Conservation (phyloP, 2,329 filamentous ascomycete species). For the Claviceps fusiformis region DNA sequence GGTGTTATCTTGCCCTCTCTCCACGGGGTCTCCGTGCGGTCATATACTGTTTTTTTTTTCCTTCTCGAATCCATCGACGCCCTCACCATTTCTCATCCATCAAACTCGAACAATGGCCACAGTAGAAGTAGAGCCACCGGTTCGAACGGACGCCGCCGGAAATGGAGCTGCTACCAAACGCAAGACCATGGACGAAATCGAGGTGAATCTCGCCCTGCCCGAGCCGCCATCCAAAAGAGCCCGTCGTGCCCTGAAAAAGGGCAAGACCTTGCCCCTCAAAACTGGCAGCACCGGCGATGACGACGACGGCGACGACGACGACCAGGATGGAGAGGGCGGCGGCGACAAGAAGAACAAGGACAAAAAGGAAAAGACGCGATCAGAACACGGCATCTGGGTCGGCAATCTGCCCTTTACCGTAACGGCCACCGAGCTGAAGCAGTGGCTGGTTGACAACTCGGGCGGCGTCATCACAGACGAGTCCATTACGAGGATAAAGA, state of each 20-base stretch:
- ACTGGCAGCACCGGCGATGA: constrained; percentile 12
- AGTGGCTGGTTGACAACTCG: constrained; percentile 64
- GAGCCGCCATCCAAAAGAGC: constrained; percentile 94
- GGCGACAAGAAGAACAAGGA: constrained; percentile 25
- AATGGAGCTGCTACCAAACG: constrained; percentile 39
- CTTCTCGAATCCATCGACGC: neutral
- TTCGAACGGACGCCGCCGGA: constrained; percentile 3
- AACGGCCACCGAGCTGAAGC: constrained; percentile 59
- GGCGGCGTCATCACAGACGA: constrained; percentile 51
- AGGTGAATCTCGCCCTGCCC: constrained; percentile 79
- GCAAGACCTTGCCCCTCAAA: constrained; percentile 41
- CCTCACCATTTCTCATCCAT: neutral
- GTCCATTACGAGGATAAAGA: constrained; percentile 71
- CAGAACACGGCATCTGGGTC: constrained; percentile 83
- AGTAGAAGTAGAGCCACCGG: constrained; percentile 3
- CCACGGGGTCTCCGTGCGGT: no score
- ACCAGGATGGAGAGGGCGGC: constrained; percentile 19
- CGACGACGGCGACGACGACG: constrained; percentile 21
- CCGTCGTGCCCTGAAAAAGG: constrained; percentile 78
- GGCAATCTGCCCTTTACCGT: constrained; percentile 83
- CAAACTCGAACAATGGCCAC: constrained; percentile 5
- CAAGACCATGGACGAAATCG: constrained; percentile 62
- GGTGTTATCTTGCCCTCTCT: no score
- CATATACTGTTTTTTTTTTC: no score
- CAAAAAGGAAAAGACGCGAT: constrained; percentile 42